Evolutionary conservation across 192 early-diverging fungal genomes (phyloP).

Genomic region (Coemansia sp.): DNA sequence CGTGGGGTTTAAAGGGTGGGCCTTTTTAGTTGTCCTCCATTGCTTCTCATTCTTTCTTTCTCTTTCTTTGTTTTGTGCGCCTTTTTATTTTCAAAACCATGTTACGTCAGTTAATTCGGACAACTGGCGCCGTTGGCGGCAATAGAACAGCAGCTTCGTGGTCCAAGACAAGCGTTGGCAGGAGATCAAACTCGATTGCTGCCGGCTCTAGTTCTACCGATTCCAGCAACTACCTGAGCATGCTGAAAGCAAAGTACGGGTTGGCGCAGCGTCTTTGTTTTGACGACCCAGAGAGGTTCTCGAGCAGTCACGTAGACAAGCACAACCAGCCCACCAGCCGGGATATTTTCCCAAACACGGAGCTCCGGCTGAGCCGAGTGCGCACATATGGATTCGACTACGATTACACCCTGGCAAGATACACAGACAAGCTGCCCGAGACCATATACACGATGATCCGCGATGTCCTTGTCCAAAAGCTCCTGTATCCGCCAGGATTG

Average conservation of each 20-base stretch:
- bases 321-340: constrained; percentile 26
- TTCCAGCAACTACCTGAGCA: constrained; percentile 7
- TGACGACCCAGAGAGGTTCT: constrained; percentile 26
- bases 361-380: constrained; percentile 58
- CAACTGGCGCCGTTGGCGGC: not conserved
- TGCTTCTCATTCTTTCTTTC: no score
- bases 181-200: not conserved
- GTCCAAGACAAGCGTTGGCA: not conserved
- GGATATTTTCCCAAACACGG: constrained; percentile 63
- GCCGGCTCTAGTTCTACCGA: not conserved
- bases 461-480: constrained; percentile 57
- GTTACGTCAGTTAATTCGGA: not conserved
- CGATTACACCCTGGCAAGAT: constrained; percentile 68
- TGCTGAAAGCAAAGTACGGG: constrained; percentile 24
- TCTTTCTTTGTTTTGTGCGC: no score
- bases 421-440: constrained; percentile 58
- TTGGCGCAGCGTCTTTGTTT: constrained; percentile 30
- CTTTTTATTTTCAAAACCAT: not conserved
- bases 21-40: no score
- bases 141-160: not conserved
- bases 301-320: constrained; percentile 16
- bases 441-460: constrained; percentile 65
- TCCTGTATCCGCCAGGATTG: constrained; percentile 57
- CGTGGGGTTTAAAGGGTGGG: no score
- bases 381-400: constrained; percentile 66